These are phyloP conservation scores for Penicillium parvum DNA, from an alignment of 495 filamentous ascomycete genomes.

Conservation along the genomic window DNA sequence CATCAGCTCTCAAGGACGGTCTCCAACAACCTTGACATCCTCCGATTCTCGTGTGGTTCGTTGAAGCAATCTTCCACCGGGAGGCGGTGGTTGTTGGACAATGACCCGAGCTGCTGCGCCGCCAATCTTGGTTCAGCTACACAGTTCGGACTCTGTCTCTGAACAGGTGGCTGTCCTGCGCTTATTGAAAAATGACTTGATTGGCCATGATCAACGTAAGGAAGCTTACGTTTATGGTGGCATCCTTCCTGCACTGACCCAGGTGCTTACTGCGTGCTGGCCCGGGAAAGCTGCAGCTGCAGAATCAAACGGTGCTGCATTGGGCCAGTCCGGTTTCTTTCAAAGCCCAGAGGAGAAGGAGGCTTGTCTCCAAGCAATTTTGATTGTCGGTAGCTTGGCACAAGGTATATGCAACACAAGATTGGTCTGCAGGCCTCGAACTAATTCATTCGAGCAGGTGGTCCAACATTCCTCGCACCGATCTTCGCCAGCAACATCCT, in stretches of 20 bases:
- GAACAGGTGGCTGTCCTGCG: constrained; percentile 63
- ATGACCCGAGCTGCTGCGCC: constrained; percentile 48
- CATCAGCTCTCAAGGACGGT: neutral
- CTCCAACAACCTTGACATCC: neutral
- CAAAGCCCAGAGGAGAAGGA: constrained; percentile 52
- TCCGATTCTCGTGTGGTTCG: neutral
- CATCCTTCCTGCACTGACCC: constrained; percentile 62
- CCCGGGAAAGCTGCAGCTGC: constrained; percentile 26
- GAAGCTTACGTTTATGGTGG: constrained; percentile 67
- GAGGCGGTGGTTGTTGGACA: constrained; percentile 34
- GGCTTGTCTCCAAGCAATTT: constrained; percentile 70
- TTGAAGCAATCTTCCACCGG: constrained; percentile 12
- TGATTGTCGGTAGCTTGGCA: constrained; percentile 77
- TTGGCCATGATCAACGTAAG: constrained; percentile 86
- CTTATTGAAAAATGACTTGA: constrained; percentile 78
- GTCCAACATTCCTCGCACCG: constrained; percentile 70
- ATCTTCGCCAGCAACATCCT: constrained; percentile 62
- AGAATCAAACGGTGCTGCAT: constrained; percentile 31
- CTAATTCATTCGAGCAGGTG: constrained; percentile 53
- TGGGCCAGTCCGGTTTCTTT: constrained; percentile 14
- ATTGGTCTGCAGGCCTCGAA: constrained; percentile 1
- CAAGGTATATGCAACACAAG: constrained; percentile 55
- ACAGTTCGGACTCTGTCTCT: constrained; percentile 52
- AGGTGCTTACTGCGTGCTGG: constrained; percentile 47
- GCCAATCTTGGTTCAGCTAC: constrained; percentile 59